Evolutionary conservation across 2,329 filamentous ascomycete genomes (phyloP).

Genomic region (Aspergillus texensis): DNA sequence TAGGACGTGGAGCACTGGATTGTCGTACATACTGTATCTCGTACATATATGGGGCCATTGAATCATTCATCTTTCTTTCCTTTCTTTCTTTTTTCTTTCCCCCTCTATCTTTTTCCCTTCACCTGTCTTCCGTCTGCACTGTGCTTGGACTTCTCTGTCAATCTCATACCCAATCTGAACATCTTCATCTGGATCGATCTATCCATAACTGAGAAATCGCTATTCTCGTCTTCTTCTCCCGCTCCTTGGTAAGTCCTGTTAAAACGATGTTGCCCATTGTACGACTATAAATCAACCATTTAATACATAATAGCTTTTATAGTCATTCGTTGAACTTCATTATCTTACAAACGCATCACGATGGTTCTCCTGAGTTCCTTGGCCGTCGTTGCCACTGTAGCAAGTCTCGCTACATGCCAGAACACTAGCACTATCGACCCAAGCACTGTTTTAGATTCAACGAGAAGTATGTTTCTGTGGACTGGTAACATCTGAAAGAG

Average conservation of each 20-base stretch:
- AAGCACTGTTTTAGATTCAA: constrained; percentile 36
- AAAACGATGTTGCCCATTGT: background rate
- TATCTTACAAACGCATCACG: constrained; percentile 11
- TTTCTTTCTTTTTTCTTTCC: background rate
- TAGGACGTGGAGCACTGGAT: constrained; percentile 2
- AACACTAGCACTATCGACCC: constrained; percentile 35
- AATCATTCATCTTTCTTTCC: constrained; percentile 5
- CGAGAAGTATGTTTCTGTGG: constrained; percentile 36
- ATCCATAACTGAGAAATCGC: background rate
- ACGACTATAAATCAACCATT: background rate
- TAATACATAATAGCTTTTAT: background rate
- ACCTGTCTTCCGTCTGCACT: background rate
- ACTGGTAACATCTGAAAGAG: background rate
- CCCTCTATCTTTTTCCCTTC: background rate
- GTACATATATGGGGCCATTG: constrained; percentile 22
- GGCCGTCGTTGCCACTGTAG: constrained; percentile 35
- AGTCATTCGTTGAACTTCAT: background rate
- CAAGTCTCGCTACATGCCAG: constrained; percentile 38
- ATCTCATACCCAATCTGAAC: background rate
- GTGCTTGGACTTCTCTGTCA: background rate
- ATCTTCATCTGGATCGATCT: background rate
- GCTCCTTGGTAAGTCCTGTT: background rate
- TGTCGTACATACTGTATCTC: constrained; percentile 20
- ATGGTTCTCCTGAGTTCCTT: constrained; percentile 34
- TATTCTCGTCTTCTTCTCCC: background rate